phyloP scores from a whole-genome alignment of 495 filamentous ascomycete species.

The Rhypophila decipiens region DNA sequence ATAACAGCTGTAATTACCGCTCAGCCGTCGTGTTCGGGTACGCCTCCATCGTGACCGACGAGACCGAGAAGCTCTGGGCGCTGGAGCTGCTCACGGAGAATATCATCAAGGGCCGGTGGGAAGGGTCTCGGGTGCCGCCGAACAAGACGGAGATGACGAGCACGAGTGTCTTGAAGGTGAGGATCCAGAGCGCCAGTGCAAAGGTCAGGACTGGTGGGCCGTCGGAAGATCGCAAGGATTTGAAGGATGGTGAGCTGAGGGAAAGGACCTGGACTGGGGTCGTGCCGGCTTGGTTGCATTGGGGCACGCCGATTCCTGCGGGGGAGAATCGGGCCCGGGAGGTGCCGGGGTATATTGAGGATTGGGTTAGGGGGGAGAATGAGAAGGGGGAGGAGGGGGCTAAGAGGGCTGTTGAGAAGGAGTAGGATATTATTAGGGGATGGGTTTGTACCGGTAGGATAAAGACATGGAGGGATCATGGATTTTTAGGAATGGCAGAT shows the following conservation, averaged over 20 bases:
- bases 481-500: too few relatives aligned
- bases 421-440: too few relatives aligned
- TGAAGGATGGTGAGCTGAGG: conserved; percentile 52
- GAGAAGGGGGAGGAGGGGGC: too few relatives aligned
- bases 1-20: conserved; percentile 86
- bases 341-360: conserved; percentile 58
- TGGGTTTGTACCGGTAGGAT: too few relatives aligned
- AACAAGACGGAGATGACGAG: conserved; percentile 68
- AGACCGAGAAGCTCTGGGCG: conserved; percentile 72
- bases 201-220: conserved; percentile 69
- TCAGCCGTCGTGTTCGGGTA: conserved; percentile 74
- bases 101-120: conserved; percentile 64
- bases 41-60: conserved; percentile 58
- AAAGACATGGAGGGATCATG: too few relatives aligned
- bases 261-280: conserved; percentile 73
- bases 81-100: conserved; percentile 77
- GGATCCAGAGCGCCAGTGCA: conserved; percentile 63
- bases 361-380: conserved; percentile 45
- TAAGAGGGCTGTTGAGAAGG: too few relatives aligned
- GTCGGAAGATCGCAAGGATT: conserved; percentile 65
- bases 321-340: conserved; percentile 50
- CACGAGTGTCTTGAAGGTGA: conserved; percentile 68
- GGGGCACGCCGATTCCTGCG: conserved; percentile 65
- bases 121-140: conserved; percentile 63
- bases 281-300: conserved; percentile 60